Conservation (phyloP, 1,139 yeast genomes). For the Yamadazyma songkhlaensis region DNA sequence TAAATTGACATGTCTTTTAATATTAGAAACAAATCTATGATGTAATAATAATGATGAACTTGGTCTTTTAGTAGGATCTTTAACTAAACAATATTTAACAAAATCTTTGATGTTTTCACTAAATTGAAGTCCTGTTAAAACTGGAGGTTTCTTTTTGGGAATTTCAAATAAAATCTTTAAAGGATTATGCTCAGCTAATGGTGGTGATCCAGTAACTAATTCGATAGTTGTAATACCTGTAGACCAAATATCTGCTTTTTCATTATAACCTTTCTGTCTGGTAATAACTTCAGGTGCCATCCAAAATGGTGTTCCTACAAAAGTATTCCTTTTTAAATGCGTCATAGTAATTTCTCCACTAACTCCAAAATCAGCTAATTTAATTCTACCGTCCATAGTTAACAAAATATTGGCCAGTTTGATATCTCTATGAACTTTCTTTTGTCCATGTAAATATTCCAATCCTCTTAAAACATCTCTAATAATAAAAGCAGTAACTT, state of each 20-base stretch:
- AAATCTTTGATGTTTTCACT: constrained; percentile 58
- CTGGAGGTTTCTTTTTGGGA: constrained; percentile 69
- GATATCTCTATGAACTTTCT: constrained; percentile 79
- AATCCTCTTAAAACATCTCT: constrained; percentile 63
- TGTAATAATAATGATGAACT: constrained; percentile 42
- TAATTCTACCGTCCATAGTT: constrained; percentile 59
- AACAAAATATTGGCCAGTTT: constrained; percentile 80
- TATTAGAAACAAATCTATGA: constrained; percentile 40
- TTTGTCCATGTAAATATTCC: constrained; percentile 66
- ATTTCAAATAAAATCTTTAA: constrained; percentile 71
- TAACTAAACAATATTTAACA: constrained; percentile 55
- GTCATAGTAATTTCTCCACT: constrained; percentile 75
- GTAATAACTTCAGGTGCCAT: constrained; percentile 87
- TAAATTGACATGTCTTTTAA: constrained; percentile 11
- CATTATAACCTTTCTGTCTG: constrained; percentile 58
- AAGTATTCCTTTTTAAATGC: constrained; percentile 58
- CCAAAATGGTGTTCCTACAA: constrained; percentile 92
- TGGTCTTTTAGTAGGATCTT: constrained; percentile 56
- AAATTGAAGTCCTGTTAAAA: constrained; percentile 41
- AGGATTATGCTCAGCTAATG: constrained; percentile 67
- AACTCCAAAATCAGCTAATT: constrained; percentile 85
- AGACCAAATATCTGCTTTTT: constrained; percentile 88
- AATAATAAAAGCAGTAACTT: constrained; percentile 55
- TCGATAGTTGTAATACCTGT: constrained; percentile 82
- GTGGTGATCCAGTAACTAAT: constrained; percentile 70